Conservation (phyloP, 2,329 filamentous ascomycete genomes). For the Tolypocladium amazonense region DNA sequence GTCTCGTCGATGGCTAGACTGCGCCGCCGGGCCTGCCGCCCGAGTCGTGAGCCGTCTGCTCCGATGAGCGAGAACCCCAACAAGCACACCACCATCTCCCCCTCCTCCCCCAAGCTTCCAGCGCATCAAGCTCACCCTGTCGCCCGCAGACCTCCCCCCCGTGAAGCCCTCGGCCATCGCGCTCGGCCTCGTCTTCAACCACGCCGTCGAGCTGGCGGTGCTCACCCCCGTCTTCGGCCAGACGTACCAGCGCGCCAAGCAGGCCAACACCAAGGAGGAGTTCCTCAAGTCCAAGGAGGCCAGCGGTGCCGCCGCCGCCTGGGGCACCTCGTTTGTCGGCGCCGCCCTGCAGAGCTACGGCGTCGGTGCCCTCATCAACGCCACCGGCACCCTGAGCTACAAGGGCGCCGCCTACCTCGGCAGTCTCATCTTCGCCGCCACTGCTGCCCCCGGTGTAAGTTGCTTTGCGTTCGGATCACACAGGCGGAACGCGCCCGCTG, state of each 20-base stretch:
- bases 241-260: conserved; percentile 86
- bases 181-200: conserved; percentile 91
- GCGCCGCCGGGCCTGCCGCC: too few species aligned
- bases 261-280: conserved; percentile 90
- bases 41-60: too few species aligned
- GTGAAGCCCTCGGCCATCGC: conserved; percentile 98
- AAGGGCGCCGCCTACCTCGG: conserved; percentile 96
- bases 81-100: neutral
- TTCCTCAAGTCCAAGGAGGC: conserved; percentile 92
- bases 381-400: conserved; percentile 89
- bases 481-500: neutral
- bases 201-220: conserved; percentile 79
- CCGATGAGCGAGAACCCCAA: too few species aligned
- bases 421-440: conserved; percentile 81
- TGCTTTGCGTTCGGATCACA: too few species aligned
- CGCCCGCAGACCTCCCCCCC: conserved; percentile 44
- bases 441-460: conserved; percentile 72
- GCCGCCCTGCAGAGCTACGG: conserved; percentile 84
- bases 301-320: conserved; percentile 73
- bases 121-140: conserved; percentile 1
- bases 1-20: too few species aligned
- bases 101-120: neutral
- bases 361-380: conserved; percentile 84
- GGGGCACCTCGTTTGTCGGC: conserved; percentile 82
- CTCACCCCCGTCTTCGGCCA: conserved; percentile 86